Base-by-base conservation (phyloP, 1,284 basidiomycete genomes). In the Lignosus rhinocerotis region DNA sequence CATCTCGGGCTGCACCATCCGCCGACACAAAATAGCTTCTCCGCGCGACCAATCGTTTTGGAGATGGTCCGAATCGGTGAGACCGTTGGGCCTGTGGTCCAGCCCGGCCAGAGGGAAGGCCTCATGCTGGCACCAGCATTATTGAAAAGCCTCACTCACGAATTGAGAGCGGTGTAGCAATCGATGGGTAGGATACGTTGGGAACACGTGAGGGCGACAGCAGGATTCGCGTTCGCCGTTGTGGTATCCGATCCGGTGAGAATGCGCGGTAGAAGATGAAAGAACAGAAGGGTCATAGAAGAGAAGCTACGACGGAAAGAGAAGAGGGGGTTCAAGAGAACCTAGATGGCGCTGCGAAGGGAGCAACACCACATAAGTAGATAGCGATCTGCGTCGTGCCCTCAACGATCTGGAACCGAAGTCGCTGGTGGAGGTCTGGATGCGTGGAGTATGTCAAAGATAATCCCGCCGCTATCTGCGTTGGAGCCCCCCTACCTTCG, bases 391-490 rank as follows among this genome's bases (percentile, higher is more conserved):
- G 31, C 53, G 41, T 53, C 47, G 44, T 50, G 56, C 46, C 25
- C 43, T 25, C 43, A 34, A 51, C 8, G 46, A 46, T 31, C 16
- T 25, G 21, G 48, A n/a, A 36, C 30, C 12, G 36, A 33, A 53
- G 42, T 53, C 42, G 21, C 50, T 32, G 33, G 52, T 34, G 34
- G 19, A 41, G 54, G 59, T 33, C 62, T 59, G 42, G 62, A 39
- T 54, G 43, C 46, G 50, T 32, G 55, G 42, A 55, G 51, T 39
- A 32, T 6, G 14, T n/a, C 14, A 46, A 46, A 50, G 58, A 60
- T 51, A 60, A 64, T 62, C 63, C 51, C 55, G 46, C 56, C 54
- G 55, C 46, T 55, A 51, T 49, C 55, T 42, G 53, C 55, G 51
- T 53, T 47, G 19, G 53, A 54, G 53, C 21, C 45, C 36, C 34